Evolutionary conservation across 139 green algal genomes (phyloP), one percentile per base, ranked within the genome.

Genomic region (Chlorella sp.): DNA sequence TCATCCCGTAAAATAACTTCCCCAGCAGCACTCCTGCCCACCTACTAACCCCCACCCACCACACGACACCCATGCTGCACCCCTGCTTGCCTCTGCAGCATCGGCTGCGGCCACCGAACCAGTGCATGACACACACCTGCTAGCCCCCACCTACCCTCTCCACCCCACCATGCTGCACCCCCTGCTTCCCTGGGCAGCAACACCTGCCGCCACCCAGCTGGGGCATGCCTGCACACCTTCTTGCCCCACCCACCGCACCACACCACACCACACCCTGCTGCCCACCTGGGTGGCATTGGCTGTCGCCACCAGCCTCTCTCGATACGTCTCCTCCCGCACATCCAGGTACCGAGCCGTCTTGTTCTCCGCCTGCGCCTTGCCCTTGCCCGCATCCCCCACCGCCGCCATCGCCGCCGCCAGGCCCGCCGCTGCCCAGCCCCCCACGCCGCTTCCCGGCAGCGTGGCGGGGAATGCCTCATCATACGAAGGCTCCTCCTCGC

Each of bases 331-430:
- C 39, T 91, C 91, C 60, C 79, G 73, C 21, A 86, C 85, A 82
- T 93, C 89, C 66, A 93, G 61, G 64, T 88, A 91, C 36, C 64
- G 36, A 15, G 91, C 85, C 9, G 91, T 93, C 39, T 79, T 90
- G 53, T 71, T 42, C 86, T 90, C 86, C 22, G 86, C 48, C 34
- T 53, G 40, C 22, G 76, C 18, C 75, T 30, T 16, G 21, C 7
- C 36, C 18, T 36, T 60, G 26, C 64, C 81, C 34, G 66, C 83
- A 69, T 80, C 86, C 78, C 68, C 77, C 37, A 75, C 39, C 28
- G 15, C 86, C 83, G 69, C 39, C 28, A 1, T 69, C 83, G 69
- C 80, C 1, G 22, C 78, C 37, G 2, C 34, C 18, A 69, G 19
- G n/a, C 18, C 36, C 34, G 83, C 83, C 7, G 34, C 36, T 40